Percentiles rank a stretch among this genome's conserved stretches.
These are phyloP conservation scores for Amanita fuliginea DNA, from an alignment of 768 basidiomycete species.

Conservation along the genomic window DNA sequence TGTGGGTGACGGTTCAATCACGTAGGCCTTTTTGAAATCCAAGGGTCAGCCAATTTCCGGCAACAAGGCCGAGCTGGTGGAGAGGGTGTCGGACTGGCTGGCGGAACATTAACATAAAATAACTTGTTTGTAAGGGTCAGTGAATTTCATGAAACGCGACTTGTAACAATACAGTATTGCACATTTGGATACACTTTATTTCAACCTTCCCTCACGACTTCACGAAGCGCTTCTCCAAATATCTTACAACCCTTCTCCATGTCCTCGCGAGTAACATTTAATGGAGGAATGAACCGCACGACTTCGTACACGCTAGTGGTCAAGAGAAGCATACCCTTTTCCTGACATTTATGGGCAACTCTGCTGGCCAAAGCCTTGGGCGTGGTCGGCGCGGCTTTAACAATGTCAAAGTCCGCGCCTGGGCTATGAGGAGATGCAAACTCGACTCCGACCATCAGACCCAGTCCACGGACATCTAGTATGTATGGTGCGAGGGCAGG, in stretches of 20 bases:
- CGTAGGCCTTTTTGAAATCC: conserved; percentile 61
- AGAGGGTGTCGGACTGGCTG: conserved; percentile 57
- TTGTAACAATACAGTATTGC: neutral
- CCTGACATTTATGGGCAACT: conserved; percentile 70
- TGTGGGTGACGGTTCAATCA: conserved; percentile 5
- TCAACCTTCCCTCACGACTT: conserved; percentile 45
- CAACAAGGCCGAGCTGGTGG: conserved; percentile 62
- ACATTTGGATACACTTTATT: too few species aligned
- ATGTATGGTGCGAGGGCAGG: conserved; percentile 45
- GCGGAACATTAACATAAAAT: conserved; percentile 20
- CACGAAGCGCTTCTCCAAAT: conserved; percentile 60
- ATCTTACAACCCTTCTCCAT: conserved; percentile 56
- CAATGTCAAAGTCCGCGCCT: conserved; percentile 33
- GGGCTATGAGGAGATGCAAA: conserved; percentile 55
- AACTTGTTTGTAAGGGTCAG: too few species aligned
- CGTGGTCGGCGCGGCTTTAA: conserved; percentile 15
- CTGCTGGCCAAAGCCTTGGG: conserved; percentile 49
- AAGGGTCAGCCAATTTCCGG: conserved; percentile 54
- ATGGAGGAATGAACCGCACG: conserved; percentile 85
- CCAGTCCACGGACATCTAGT: conserved; percentile 79
- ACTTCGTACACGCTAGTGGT: conserved; percentile 88
- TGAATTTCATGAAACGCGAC: neutral
- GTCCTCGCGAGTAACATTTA: conserved; percentile 72
- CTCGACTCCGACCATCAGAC: conserved; percentile 83
- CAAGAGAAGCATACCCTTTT: conserved; percentile 77